These are phyloP conservation scores for Coemansia aciculifera DNA, from an alignment of 192 early-diverging fungal species.

Conservation along the genomic window DNA sequence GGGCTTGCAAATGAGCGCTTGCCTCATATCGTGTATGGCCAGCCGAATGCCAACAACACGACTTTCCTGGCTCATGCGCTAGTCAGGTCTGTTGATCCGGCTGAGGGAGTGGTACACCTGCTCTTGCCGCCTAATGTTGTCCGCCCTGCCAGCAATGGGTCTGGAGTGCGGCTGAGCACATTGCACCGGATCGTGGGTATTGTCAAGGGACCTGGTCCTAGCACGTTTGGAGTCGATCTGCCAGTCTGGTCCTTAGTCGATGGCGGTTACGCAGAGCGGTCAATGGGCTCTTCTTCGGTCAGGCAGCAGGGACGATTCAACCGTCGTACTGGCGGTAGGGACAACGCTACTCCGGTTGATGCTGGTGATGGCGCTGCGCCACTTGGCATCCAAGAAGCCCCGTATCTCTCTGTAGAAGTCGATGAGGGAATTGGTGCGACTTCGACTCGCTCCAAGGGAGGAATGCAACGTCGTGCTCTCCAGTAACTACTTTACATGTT, in stretches of 20 bases:
- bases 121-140: slow-evolving; percentile 53
- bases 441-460: slow-evolving; percentile 22
- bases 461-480: slow-evolving; percentile 29
- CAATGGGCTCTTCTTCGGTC: slow-evolving; percentile 32
- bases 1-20: neutral
- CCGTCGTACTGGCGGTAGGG: neutral
- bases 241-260: slow-evolving; percentile 38
- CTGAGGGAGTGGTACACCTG: slow-evolving; percentile 57
- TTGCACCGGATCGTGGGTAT: slow-evolving; percentile 41
- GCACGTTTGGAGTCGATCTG: slow-evolving; percentile 34
- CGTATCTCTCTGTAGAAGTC: slow-evolving; percentile 42
- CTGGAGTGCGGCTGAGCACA: neutral
- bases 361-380: neutral
- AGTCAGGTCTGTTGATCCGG: slow-evolving; percentile 66
- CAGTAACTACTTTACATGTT: slow-evolving; percentile 9
- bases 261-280: slow-evolving; percentile 44
- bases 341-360: neutral
- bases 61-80: slow-evolving; percentile 66
- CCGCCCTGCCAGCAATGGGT: neutral
- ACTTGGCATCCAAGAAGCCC: slow-evolving; percentile 46
- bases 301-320: neutral
- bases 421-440: slow-evolving; percentile 49
- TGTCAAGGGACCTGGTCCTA: slow-evolving; percentile 39
- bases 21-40: slow-evolving; percentile 50
- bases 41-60: slow-evolving; percentile 39